Evolutionary conservation across 805 yeast genomes (phyloP), one percentile per base, ranked within the genome.

Genomic region (Wickerhamiella cacticola): DNA sequence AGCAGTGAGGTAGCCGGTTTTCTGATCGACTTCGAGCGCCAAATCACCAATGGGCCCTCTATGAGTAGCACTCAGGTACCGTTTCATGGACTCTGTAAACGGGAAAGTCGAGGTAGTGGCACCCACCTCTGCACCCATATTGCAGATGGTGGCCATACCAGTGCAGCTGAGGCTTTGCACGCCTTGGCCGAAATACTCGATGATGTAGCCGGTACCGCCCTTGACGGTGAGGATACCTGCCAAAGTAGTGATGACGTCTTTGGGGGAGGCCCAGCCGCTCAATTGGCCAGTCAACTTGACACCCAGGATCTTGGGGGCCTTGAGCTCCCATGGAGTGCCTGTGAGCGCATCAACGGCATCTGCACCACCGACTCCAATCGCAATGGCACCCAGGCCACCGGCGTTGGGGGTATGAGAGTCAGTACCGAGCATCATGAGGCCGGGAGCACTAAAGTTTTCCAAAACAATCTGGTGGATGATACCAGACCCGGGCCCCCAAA

Each of bases 331-430:
- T 50, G 98, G 96, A 25, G 92, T 81, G 55, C 92, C 95, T 39
- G 97, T 87, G 62, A 92, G 71, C 45, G 92, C 98, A 67, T 92
- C 98, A 48, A 92, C 98, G 35, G 98, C 98, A 69, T 92, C 98
- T 48, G 98, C 98, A 73, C 98, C 98, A 69, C 98, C 98, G 35
- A 92, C 98, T 70, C 98, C 98, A 64, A 92, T 92, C 59, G 98
- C 97, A 56, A 89, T 80, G 56, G 95, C 95, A 64, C 98, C 98
- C 53, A 92, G 71, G 56, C 98, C 98, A 71, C 98, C 98, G 25
- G 98, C 98, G 61, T 92, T 92, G 43, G 98, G 98, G 43, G 98
- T 92, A 67, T 92, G 98, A 1, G 97, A 88, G 68, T 92, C 98
- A 35, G 98, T 92, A 57, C 98, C 98, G 52, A 92, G 75, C 87